Evolutionary conservation across 23 red algal species (phyloP), one percentile per base, ranked within the genome.

Genomic region (Chondrus crispus): DNA sequence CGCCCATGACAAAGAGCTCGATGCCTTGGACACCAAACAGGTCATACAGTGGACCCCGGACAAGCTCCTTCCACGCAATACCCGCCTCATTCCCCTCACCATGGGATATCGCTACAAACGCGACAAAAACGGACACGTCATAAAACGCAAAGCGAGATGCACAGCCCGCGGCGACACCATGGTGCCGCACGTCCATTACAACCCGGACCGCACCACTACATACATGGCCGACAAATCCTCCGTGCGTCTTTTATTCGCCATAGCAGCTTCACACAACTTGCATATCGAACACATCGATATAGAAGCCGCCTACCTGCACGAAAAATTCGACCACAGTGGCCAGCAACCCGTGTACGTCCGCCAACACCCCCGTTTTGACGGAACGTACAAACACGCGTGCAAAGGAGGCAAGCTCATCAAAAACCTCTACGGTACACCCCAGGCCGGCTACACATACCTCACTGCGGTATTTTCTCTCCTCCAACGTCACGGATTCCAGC

Each of bases 101-200:
- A 62, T 85, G 53, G 30, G 55, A 45, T 68, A 33, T 35, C 33
- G 20, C 16, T 83, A 62, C 26, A 83, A 83, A 13, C 29, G 26
- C 20, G 40, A 49, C 42, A 39, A 83, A 9, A 5, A 53, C 24
- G 79, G 79, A 6, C 6, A 62, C 9, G 52, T 83, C 6, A 11
- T 83, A n/a, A 22, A 62, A 62, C 51, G 45, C 30, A 83, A 83
- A 28, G 79, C 79, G 9, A 5, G 79, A 58, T 58, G 24, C 79
- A 7, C 51, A 12, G 11, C 36, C 10, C 5, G 47, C 5, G 79
- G 79, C 30, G 8, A 83, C 7, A 42, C n/a, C 5, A 53, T 83
- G 51, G 4, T 8, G 4, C 79, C 79, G 24, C 5, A 22, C 51
- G 44, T 83, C 11, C 79, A 66, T 48, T 68, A 83, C 40, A 39